Base-by-base conservation (phyloP, 2,329 filamentous ascomycete genomes). In the Penicillium rolfsii region DNA sequence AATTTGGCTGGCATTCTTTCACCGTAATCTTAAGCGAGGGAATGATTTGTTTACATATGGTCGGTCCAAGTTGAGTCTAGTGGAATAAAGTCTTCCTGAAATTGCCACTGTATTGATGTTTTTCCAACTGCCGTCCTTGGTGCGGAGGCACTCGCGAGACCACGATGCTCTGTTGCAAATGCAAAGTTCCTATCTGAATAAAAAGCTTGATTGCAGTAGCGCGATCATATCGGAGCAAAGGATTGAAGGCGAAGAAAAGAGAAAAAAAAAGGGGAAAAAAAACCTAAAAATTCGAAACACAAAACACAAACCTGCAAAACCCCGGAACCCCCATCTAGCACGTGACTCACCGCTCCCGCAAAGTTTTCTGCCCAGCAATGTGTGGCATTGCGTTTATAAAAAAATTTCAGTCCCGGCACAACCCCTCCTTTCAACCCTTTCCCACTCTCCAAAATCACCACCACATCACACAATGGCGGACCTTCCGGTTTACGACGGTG, bases 401-500 rank as follows among this genome's bases (percentile, higher is more conserved):
- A 69, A 67, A 70, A 69, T 60, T 68, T 69, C 67, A 36, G 59
- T 59, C 63, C 66, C 61, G 61, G 62, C 63, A 57, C 35, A 62
- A 62, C 61, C 67, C 67, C 67, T 67, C 67, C 61, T 67, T 65
- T 62, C 60, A 64, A 66, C 61, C 60, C 52, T 64, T 61, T 67
- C 57, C 60, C 59, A 66, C 60, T 60, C 65, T 64, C 59, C 64
- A 63, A 65, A 61, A 64, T 58, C 59, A 57, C 61, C 59, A 63
- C 64, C 48, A 50, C 66, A 59, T 41, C 48, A 67, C 67, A 70
- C 52, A 70, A 70, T 70, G 67, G 67, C 67, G 59, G 67, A 70
- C 53, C 63, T 65, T 67, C 63, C 63, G 67, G 89, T 96, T 76
- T 99, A 98, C 83, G 95, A 99, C 81, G 95, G 95, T 91, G 95